Base-by-base conservation (phyloP, 169 alveolate species). In the Plasmodium yoelii region DNA sequence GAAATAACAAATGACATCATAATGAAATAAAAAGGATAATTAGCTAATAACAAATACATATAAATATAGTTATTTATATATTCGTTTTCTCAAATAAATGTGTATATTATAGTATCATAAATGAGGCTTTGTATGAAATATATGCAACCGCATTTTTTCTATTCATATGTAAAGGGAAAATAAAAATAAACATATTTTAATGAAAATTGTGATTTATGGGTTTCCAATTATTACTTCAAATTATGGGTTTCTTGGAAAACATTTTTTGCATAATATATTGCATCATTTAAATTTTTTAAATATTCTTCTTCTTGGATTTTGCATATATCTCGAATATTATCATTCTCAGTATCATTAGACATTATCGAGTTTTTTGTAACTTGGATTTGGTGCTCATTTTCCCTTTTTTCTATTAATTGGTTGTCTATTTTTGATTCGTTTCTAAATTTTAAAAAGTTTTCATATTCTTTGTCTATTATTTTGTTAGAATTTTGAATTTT, bases 211-310 rank as follows among this genome's bases (percentile, higher is more conserved):
- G 59, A 13, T 51, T 51, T 12, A 0, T 4, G 5, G 8, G 59
- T 22, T 42, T 64, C 18, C 0, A 22, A 57, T 74, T 4, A 80
- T 80, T 80, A 80, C 90, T 71, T 80, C 53, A 80, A 46, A 34
- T 67, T 49, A 39, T 80, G 42, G 18, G 90, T 65, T 47, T 80
- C 77, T 57, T 71, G 65, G 68, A 80, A 80, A 39, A 61, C 55
- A 15, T 67, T 44, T 57, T 80, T 56, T 24, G 82, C 90, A 24
- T 80, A 71, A 44, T 80, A 65, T 28, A 65, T 65, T 44, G 75
- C 90, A 65, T 80, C 73, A 42, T 80, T 80, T 65, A 80, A 80
- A 64, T 80, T 80, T 51, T 64, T 65, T 22, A 46, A 28, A 22
- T 67, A 80, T 65, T 80, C 73, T 10, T 80, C 82, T 28, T 80